These are phyloP conservation scores for Nectriaceae sp. DNA, from an alignment of 2,329 filamentous ascomycete genomes.

Conservation along the genomic window DNA sequence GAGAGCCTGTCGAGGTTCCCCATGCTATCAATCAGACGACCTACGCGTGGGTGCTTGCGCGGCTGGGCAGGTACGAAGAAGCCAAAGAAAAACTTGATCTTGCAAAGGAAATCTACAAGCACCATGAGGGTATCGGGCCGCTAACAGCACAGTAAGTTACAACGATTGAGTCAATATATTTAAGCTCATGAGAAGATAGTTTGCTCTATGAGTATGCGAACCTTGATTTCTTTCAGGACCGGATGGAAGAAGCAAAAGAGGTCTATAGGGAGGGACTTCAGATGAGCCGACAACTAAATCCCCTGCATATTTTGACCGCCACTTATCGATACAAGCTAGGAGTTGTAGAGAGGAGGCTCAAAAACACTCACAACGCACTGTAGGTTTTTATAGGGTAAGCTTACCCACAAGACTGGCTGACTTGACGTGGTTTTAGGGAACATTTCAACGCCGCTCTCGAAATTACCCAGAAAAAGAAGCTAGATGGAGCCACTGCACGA, in stretches of 20 bases:
- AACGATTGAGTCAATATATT: neutral
- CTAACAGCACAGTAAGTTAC: too few species aligned
- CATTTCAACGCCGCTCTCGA: neutral
- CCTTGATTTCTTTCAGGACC: neutral
- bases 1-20: too few species aligned
- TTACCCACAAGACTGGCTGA: neutral
- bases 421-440: neutral
- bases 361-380: neutral
- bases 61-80: too few species aligned
- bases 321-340: neutral
- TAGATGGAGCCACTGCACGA: neutral
- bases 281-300: neutral
- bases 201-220: neutral
- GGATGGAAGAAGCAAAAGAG: neutral
- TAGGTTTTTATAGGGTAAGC: neutral
- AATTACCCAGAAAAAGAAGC: neutral
- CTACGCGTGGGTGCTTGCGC: too few species aligned
- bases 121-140: too few species aligned
- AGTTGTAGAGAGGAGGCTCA: neutral
- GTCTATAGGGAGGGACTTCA: neutral
- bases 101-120: too few species aligned
- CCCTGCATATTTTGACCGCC: neutral
- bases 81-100: too few species aligned
- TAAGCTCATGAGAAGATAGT: neutral
- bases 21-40: too few species aligned